These are phyloP conservation scores for Entomortierella parvispora DNA, from an alignment of 192 early-diverging fungal genomes.

Conservation along the genomic window DNA sequence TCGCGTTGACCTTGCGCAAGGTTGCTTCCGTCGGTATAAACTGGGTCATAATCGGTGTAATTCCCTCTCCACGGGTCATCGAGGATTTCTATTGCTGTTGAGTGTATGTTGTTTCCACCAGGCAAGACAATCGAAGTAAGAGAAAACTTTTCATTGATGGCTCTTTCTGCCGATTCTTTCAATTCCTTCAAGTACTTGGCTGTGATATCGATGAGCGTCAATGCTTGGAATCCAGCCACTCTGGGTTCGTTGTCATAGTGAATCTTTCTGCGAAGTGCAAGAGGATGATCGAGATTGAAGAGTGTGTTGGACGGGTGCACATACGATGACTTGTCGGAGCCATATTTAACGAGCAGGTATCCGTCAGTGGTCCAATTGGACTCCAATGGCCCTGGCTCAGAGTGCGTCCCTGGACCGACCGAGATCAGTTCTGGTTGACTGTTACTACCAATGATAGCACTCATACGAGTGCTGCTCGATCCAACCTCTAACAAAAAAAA, in stretches of 20 bases:
- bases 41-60: neutral
- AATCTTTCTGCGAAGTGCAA: neutral
- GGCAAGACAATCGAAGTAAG: neutral
- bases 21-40: neutral
- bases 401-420: slow-evolving; percentile 3
- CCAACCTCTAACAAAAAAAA: slow-evolving; percentile 2
- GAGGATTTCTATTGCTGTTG: neutral
- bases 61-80: neutral
- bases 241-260: neutral
- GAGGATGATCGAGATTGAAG: slow-evolving; percentile 4
- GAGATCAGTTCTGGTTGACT: neutral
- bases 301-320: slow-evolving; percentile 17
- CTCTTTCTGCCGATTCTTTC: neutral
- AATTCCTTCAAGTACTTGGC: slow-evolving; percentile 7
- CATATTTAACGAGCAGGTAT: slow-evolving; percentile 7
- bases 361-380: slow-evolving; percentile 8
- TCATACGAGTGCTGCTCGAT: neutral
- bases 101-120: neutral
- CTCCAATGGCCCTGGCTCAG: neutral
- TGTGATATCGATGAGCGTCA: slow-evolving; percentile 3
- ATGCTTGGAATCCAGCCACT: slow-evolving; percentile 1
- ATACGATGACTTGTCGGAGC: slow-evolving; percentile 2
- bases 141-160: neutral
- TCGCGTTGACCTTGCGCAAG: neutral
- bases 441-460: neutral